Evolutionary conservation across 768 basidiomycete species (phyloP).

Genomic region (Pleurotus platypus): DNA sequence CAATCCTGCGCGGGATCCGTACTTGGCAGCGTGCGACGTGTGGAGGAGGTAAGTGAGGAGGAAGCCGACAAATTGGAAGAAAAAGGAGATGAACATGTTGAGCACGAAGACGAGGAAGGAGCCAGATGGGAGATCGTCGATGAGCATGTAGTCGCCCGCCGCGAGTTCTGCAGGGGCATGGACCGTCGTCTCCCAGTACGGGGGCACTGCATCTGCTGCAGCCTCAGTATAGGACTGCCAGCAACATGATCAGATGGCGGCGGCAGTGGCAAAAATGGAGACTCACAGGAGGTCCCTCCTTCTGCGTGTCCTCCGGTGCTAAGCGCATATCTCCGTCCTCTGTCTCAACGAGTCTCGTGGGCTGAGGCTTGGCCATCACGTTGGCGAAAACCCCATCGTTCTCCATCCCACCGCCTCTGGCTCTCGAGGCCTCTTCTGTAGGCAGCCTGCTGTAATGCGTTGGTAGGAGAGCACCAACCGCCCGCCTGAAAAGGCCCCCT

Average conservation of each 20-base stretch:
- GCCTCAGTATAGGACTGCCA: slow-evolving; percentile 81
- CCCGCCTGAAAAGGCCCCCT: slow-evolving; percentile 55
- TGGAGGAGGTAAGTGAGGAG: slow-evolving; percentile 90
- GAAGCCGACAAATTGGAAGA: slow-evolving; percentile 97
- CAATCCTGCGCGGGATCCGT: slow-evolving; percentile 91
- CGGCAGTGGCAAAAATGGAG: not conserved
- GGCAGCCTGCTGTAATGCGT: slow-evolving; percentile 59
- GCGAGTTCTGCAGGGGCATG: slow-evolving; percentile 66
- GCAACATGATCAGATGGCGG: not conserved
- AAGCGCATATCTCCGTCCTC: slow-evolving; percentile 56
- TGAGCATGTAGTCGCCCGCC: slow-evolving; percentile 59
- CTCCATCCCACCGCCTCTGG: slow-evolving; percentile 65
- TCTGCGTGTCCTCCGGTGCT: slow-evolving; percentile 79
- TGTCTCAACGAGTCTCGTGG: slow-evolving; percentile 37
- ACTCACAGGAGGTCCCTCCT: slow-evolving; percentile 83
- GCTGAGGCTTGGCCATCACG: slow-evolving; percentile 82
- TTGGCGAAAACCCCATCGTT: slow-evolving; percentile 98
- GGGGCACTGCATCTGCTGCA: slow-evolving; percentile 84
- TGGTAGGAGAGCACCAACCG: slow-evolving; percentile 60
- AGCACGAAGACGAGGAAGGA: slow-evolving; percentile 67
- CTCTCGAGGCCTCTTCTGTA: slow-evolving; percentile 29
- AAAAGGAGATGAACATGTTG: slow-evolving; percentile 84
- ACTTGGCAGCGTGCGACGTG: slow-evolving; percentile 89
- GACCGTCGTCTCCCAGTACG: slow-evolving; percentile 96
- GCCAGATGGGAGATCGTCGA: slow-evolving; percentile 89